Evolutionary conservation across 495 filamentous ascomycete genomes (phyloP).

Genomic region (Xylaria palmicola): DNA sequence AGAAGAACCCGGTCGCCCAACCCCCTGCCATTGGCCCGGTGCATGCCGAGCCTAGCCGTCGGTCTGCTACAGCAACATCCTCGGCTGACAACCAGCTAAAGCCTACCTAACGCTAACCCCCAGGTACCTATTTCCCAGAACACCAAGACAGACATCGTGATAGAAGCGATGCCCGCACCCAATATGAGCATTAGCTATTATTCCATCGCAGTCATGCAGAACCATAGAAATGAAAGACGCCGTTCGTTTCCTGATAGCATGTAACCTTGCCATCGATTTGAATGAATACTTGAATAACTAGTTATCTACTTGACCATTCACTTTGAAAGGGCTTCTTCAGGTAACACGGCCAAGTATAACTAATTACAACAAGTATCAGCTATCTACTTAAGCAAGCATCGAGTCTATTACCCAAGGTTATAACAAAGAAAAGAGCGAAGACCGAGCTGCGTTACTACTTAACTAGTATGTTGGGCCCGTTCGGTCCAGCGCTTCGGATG

Average conservation of each 20-base stretch:
- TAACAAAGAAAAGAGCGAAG: no score
- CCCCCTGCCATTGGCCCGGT: background rate
- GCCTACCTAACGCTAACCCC: no score
- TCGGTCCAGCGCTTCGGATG: conserved; percentile 5
- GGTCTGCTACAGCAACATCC: background rate
- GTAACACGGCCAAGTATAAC: background rate
- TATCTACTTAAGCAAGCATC: background rate
- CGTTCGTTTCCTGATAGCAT: no score
- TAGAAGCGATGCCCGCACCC: background rate
- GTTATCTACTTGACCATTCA: background rate
- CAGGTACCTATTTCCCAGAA: background rate
- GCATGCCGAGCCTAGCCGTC: conserved; percentile 11
- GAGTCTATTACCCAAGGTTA: no score
- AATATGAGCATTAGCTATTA: no score
- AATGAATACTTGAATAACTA: no score
- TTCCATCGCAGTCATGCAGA: no score
- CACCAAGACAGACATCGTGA: background rate
- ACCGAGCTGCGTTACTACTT: no score
- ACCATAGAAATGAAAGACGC: no score
- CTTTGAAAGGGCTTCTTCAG: background rate
- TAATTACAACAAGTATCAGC: no score
- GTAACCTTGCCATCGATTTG: no score
- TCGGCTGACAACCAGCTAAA: background rate
- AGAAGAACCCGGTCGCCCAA: background rate
- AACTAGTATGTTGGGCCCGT: background rate